Evolutionary conservation across 768 basidiomycete genomes (phyloP).

Genomic region (Trichaptum fuscoviolaceum): DNA sequence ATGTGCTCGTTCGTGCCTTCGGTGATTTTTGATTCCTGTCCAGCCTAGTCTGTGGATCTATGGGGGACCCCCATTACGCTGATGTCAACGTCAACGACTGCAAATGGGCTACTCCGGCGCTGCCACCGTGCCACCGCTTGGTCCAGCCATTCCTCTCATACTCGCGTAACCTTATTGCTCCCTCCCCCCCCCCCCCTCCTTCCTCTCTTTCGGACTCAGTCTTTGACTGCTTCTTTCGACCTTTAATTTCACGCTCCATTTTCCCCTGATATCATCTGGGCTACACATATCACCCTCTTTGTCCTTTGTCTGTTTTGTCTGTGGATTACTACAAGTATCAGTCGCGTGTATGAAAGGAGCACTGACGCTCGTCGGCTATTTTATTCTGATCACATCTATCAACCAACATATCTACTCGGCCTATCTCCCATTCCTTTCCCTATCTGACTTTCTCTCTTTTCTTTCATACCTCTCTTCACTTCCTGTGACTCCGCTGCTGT

Average conservation of each 20-base stretch:
- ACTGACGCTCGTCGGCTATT: background rate
- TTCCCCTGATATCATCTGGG: background rate
- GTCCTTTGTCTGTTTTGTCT: background rate
- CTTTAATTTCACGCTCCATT: background rate
- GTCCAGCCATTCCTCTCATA: background rate
- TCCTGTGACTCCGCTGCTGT: too few species aligned
- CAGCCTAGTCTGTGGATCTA: background rate
- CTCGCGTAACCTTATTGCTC: background rate
- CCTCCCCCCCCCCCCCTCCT: too few species aligned
- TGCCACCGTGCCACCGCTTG: background rate
- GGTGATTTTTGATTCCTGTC: background rate
- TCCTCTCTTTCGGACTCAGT: background rate
- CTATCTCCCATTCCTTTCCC: background rate
- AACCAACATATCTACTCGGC: background rate
- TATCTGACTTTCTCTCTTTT: background rate
- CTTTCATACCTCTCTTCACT: background rate
- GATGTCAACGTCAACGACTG: background rate
- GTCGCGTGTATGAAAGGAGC: background rate
- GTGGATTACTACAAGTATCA: background rate
- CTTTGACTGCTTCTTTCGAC: background rate
- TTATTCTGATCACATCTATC: background rate
- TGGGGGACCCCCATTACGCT: background rate
- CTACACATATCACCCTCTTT: background rate
- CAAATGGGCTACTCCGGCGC: too few species aligned
- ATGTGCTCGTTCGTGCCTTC: background rate